Base-by-base conservation (phyloP, 208 protist genomes). In the Acanthamoeba rhysodes region DNA sequence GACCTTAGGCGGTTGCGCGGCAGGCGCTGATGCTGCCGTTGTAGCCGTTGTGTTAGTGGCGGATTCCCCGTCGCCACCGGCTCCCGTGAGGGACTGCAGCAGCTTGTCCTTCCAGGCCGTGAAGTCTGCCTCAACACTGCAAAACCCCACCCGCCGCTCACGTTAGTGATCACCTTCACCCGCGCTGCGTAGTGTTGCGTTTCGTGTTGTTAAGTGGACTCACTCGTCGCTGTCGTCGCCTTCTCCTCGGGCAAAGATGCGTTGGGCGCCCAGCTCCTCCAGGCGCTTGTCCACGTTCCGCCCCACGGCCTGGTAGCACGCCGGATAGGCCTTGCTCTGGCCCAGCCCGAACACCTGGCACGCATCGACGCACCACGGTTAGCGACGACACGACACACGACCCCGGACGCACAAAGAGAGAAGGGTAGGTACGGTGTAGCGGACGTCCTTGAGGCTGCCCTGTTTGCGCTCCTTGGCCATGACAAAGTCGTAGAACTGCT, bases 321-420 rank as follows among this genome's bases (percentile, higher is more conserved):
- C 98, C 37, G 72, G 72, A 96, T 99, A 99, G 34, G 99, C 99
- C 53, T 96, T 99, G 94, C 99, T 98, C 22, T 80, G 72, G 24
- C 99, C 99, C 6, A 99, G 95, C 0, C 97, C 98, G 95, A 99
- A 99, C 2, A 99, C 95, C 76, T 91, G 74, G 22, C 29, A 14
- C 9, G 2, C 18, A 45, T 32, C 12, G 45, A 84, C 27, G 59
- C 3, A 78, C 20, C 14, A 68, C 7, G 4, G 29, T 29, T 6
- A 41, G 29, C 18, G 41, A 50, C 18, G 70, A 85, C 24, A 70
- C 62, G n/a, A 8, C 62, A 22, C 20, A 70, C n/a, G n/a, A 1
- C 68, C 14, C 24, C 5, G 2, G 37, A 4, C 37, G 12, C 70
- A 41, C 16, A 34, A 18, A n/a, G 14, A 4, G n/a, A 6, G 27